phyloP scores from a whole-genome alignment of 1,284 basidiomycete species.

The Ceratobasidium sp. region DNA sequence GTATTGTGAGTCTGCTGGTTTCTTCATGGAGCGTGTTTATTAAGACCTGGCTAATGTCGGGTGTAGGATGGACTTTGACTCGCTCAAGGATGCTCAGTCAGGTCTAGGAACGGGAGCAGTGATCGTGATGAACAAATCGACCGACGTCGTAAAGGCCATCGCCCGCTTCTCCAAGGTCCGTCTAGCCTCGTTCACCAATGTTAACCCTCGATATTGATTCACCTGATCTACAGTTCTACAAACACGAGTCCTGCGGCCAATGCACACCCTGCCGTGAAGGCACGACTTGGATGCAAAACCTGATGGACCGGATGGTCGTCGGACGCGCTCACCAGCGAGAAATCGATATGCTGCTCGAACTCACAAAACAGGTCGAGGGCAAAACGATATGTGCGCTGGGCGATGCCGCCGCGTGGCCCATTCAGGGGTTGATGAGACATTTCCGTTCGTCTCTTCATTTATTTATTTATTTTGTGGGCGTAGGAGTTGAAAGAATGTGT shows the following conservation, averaged over 20 bases:
- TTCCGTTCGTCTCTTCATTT: constrained; percentile 72
- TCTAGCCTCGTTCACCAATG: not conserved
- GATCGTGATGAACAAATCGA: constrained; percentile 99
- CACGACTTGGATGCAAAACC: constrained; percentile 98
- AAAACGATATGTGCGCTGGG: constrained; percentile 97
- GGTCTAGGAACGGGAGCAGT: constrained; percentile 98
- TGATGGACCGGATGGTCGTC: constrained; percentile 94
- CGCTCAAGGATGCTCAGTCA: constrained; percentile 93
- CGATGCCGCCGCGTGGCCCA: constrained; percentile 98
- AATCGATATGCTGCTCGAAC: constrained; percentile 96
- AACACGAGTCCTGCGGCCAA: constrained; percentile 99
- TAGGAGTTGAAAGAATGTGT: too few relatives aligned
- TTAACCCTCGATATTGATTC: too few relatives aligned
- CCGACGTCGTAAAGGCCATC: constrained; percentile 93
- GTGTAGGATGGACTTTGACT: constrained; percentile 96
- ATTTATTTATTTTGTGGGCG: not conserved
- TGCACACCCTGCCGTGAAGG: constrained; percentile 98
- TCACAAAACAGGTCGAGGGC: constrained; percentile 93
- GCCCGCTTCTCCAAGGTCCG: constrained; percentile 86
- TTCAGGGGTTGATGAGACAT: constrained; percentile 95
- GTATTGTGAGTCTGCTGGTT: constrained; percentile 75
- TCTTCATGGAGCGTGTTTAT: constrained; percentile 39
- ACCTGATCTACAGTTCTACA: constrained; percentile 80
- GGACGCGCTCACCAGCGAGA: constrained; percentile 92
- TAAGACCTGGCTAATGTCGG: not conserved